Evolutionary conservation across 2,329 filamentous ascomycete genomes (phyloP), one percentile per base, ranked within the genome.

Genomic region (Pestalotiopsis sp.): DNA sequence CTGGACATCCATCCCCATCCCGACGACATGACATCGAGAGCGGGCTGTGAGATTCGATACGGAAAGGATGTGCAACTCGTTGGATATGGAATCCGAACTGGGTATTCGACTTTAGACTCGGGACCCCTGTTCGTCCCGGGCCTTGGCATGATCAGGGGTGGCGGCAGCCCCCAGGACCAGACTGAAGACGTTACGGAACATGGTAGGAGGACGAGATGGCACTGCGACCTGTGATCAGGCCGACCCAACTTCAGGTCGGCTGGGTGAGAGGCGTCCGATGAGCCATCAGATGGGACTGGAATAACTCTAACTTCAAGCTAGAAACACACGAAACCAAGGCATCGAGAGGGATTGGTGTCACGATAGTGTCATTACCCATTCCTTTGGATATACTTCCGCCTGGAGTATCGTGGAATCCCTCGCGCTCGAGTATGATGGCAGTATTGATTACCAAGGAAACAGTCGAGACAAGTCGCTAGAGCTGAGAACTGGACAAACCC

Each of bases 31-130:
- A 56, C 23, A 45, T 36, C 31, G 31, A 36, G 31, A 36, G 20
- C 31, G n/a, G 59, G 59, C 31, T 36, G 27, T 23, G 59, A 62
- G 31, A 25, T 27, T 45, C 38, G 49, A n/a, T 58, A 36, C 45
- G 73, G 71, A 67, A 68, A 68, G 71, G 69, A 72, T 74, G 65
- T 49, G 61, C 38, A 5, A 39, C 25, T 7, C 36, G 6, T 62
- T 70, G 61, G 63, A 69, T 69, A 66, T 52, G 14, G 45, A 52
- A 52, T 69, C 69, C 72, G 59, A 66, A 71, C 71, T 70, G 73
- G 71, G 68, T 68, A 66, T 56, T 68, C 12, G 17, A 38, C 25
- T 20, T 36, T 41, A 59, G 25, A 63, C 31, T 39, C 31, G 9
- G 49, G 36, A 56, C 57, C 66, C 66, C 23, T 67, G 66, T 67